Conservation (phyloP, 257 asterid genomes). For the Solanum stenotomum region DNA sequence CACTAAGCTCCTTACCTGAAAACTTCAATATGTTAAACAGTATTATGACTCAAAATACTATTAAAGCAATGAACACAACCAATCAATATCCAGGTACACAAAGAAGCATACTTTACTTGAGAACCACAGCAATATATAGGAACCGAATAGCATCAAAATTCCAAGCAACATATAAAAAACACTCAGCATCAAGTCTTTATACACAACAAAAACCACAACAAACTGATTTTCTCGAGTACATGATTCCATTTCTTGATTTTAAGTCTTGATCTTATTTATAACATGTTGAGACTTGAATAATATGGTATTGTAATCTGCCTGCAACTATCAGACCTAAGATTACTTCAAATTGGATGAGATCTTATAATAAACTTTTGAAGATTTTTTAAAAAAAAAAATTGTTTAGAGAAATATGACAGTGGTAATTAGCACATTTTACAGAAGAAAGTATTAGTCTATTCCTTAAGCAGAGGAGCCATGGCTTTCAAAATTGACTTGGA, state of each 20-base stretch:
- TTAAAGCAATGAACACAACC: background rate
- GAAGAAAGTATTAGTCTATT: background rate
- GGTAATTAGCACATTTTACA: background rate
- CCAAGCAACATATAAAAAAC: background rate
- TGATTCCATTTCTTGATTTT: background rate
- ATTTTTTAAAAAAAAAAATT: background rate
- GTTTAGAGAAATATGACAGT: background rate
- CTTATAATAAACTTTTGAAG: background rate
- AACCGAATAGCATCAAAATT: background rate
- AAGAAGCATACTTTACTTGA: background rate
- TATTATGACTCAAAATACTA: background rate
- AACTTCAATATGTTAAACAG: background rate
- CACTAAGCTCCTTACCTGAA: conserved; percentile 14
- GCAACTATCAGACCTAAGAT: background rate
- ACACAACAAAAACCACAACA: background rate
- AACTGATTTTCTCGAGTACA: background rate
- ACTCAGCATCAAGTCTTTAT: background rate
- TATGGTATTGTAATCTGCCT: background rate
- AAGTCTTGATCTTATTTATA: background rate
- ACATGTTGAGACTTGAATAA: background rate
- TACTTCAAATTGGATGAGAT: background rate
- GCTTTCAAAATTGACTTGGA: background rate
- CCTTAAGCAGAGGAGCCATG: background rate
- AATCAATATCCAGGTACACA: background rate
- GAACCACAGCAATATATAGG: background rate